A percentile compares a stretch with the other conserved stretches of the same genome.
Conservation (phyloP, 1,284 basidiomycete genomes). For the Ganoderma lingzhi region DNA sequence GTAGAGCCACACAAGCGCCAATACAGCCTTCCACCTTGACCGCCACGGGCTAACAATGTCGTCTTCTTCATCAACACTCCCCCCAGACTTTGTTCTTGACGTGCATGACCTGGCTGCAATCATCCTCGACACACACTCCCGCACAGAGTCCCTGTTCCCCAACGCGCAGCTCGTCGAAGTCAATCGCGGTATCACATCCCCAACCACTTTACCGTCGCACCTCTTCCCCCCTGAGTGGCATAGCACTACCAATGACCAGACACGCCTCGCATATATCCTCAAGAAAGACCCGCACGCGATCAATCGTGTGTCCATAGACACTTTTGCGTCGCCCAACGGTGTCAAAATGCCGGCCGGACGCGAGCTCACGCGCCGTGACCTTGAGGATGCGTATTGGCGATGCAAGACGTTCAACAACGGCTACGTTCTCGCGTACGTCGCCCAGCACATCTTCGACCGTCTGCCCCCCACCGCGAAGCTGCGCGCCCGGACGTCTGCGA, state of each 20-base stretch:
- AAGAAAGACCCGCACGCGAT: constrained; percentile 9
- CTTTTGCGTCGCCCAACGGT: constrained; percentile 26
- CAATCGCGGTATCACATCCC: constrained; percentile 19
- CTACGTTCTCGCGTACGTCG: constrained; percentile 33
- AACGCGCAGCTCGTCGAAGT: constrained; percentile 34
- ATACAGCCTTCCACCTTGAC: not conserved
- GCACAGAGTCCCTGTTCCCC: constrained; percentile 25
- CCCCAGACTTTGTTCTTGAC: constrained; percentile 26
- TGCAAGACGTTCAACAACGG: constrained; percentile 36
- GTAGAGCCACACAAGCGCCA: not conserved
- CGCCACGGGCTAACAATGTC: not conserved
- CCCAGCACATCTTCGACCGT: constrained; percentile 32
- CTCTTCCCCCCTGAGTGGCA: constrained; percentile 28
- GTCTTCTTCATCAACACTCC: not conserved
- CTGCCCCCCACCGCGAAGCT: constrained; percentile 33
- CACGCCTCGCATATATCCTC: constrained; percentile 32
- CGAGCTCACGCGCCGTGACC: constrained; percentile 29
- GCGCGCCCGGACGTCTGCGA: constrained; percentile 31
- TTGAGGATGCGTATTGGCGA: constrained; percentile 36
- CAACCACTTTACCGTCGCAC: constrained; percentile 27
- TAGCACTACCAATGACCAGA: constrained; percentile 1
- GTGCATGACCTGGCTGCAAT: constrained; percentile 36
- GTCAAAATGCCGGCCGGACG: constrained; percentile 24
- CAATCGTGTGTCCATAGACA: constrained; percentile 26
- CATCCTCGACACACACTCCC: constrained; percentile 30